Conservation (phyloP, 2,329 filamentous ascomycete species). For the Metarhizium anisopliae region DNA sequence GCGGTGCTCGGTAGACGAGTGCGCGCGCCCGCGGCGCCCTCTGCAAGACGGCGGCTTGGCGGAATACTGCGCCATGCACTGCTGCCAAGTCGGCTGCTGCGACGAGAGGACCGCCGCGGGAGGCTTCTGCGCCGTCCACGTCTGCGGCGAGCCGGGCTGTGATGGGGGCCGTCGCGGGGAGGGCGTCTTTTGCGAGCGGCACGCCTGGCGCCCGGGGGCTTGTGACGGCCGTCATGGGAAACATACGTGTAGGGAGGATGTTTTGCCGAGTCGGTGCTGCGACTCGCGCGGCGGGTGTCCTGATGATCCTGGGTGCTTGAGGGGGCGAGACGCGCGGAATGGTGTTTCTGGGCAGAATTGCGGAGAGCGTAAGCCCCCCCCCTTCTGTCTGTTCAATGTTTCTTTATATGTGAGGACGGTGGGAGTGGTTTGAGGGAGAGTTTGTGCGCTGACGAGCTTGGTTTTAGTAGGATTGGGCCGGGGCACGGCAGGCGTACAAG, state of each 20-base stretch:
- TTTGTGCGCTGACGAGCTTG: neutral
- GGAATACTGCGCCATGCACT: no score
- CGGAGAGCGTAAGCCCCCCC: no score
- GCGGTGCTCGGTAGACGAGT: no score
- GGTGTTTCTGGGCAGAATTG: no score
- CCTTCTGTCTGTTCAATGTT: no score
- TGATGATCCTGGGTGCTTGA: neutral
- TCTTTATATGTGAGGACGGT: neutral
- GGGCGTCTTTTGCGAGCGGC: neutral
- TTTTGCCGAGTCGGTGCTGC: neutral
- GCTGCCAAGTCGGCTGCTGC: neutral
- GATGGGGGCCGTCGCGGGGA: neutral
- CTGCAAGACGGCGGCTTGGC: no score
- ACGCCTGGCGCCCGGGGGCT: neutral
- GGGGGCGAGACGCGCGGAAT: neutral
- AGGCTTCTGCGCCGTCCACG: neutral
- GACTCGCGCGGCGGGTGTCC: neutral
- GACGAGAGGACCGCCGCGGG: neutral
- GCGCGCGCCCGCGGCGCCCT: no score
- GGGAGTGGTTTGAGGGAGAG: neutral
- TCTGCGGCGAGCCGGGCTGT: neutral
- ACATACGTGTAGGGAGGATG: neutral
- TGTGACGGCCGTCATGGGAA: neutral
- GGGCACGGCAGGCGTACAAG: neutral
- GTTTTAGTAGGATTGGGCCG: neutral